Evolutionary conservation across 768 basidiomycete species (phyloP).

Genomic region (Leccinellum luteum): DNA sequence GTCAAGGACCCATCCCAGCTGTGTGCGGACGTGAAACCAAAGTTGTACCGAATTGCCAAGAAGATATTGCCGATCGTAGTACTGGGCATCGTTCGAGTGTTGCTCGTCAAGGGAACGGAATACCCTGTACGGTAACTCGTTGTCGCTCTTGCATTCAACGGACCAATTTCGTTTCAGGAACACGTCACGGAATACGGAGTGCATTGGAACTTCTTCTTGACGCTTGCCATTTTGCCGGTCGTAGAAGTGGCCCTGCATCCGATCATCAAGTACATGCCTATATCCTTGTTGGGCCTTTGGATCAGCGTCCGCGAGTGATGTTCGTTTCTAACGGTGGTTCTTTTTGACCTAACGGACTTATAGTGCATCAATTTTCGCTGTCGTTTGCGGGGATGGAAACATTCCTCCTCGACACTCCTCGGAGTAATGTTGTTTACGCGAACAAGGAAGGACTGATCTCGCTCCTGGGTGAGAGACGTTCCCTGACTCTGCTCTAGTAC

Average conservation of each 20-base stretch:
- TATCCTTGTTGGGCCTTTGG: slow-evolving; percentile 59
- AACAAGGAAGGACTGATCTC: slow-evolving; percentile 95
- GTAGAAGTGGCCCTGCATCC: slow-evolving; percentile 71
- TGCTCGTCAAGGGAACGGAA: slow-evolving; percentile 88
- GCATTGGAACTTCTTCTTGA: slow-evolving; percentile 99
- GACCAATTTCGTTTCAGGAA: slow-evolving; percentile 52
- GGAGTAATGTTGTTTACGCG: slow-evolving; percentile 60
- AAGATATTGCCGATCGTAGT: slow-evolving; percentile 67
- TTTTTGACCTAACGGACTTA: not conserved
- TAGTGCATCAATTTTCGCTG: slow-evolving; percentile 73
- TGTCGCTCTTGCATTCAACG: not conserved
- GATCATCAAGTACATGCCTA: slow-evolving; percentile 51
- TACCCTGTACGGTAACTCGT: slow-evolving; percentile 78
- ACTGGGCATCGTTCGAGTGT: slow-evolving; percentile 73
- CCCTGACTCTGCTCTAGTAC: not conserved
- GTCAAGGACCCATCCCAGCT: slow-evolving; percentile 61
- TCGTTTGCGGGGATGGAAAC: slow-evolving; percentile 51
- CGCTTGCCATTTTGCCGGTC: slow-evolving; percentile 76
- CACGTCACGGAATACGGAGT: slow-evolving; percentile 95
- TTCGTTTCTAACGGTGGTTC: not conserved
- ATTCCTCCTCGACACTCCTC: slow-evolving; percentile 65
- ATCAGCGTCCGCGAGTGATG: slow-evolving; percentile 55
- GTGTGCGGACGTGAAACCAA: slow-evolving; percentile 45
- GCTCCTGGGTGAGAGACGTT: slow-evolving; percentile 51
- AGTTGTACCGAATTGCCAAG: slow-evolving; percentile 47